Percentiles rank a stretch among this genome's conserved stretches.
These are phyloP conservation scores for Cenchrus fungigraminus DNA, from an alignment of 176 grass and related monocot genomes.

Conservation along the genomic window DNA sequence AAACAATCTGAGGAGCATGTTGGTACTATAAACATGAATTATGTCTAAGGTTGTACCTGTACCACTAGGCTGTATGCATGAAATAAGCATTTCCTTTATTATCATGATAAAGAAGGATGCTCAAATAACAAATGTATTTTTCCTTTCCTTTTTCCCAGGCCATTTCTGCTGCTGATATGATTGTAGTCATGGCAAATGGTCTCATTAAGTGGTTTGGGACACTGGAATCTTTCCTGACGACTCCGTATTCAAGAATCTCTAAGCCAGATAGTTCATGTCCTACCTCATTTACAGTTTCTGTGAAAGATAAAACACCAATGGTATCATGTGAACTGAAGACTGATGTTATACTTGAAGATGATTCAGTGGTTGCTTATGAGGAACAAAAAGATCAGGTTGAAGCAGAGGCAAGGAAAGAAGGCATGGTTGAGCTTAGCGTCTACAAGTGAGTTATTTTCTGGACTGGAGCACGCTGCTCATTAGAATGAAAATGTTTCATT, in stretches of 20 bases:
- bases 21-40: not conserved
- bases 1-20: conserved; percentile 10
- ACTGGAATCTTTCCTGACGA: conserved; percentile 62
- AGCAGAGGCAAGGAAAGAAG: conserved; percentile 82
- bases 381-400: conserved; percentile 49
- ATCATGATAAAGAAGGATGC: not conserved
- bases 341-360: conserved; percentile 45
- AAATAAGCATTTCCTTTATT: conserved; percentile 12
- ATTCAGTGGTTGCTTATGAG: conserved; percentile 45
- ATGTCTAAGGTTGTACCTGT: conserved; percentile 15
- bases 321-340: conserved; percentile 39
- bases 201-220: conserved; percentile 72
- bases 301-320: conserved; percentile 47
- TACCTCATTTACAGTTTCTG: conserved; percentile 43
- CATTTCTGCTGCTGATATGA: conserved; percentile 86
- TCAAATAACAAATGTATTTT: not conserved
- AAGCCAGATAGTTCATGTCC: conserved; percentile 51
- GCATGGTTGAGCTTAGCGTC: conserved; percentile 75
- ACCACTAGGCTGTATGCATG: conserved; percentile 1
- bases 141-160: conserved; percentile 52
- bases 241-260: conserved; percentile 66
- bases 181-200: conserved; percentile 81
- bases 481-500: conserved; percentile 20
- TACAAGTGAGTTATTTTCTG: conserved; percentile 77
- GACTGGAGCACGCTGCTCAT: not conserved